Base-by-base conservation (phyloP, 106 monocot genomes). In the Platanthera guangdongensis region DNA sequence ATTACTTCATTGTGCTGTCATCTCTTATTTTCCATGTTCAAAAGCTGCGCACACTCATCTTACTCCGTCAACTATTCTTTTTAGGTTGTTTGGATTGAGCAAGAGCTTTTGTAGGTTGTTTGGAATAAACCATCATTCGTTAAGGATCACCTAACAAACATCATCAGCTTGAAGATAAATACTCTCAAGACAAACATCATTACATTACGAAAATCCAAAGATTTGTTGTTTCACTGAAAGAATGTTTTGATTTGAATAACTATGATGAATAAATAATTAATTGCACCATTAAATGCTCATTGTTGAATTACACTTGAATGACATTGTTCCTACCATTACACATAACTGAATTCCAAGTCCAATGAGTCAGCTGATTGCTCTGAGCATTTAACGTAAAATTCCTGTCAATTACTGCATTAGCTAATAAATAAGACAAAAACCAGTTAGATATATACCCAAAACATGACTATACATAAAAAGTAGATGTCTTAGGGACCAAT, bases 321-420 rank as follows among this genome's bases (percentile, higher is more conserved):
- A 96, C 96, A 74, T 89, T 88, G 30, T 83, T 74, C 77, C 88
- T 84, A 63, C 5, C 51, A 84, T 93, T 93, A 82, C 93, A 96
- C 16, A 93, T 89, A 79, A 96, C 81, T 54, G 78, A 86, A 78
- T 78, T 88, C 91, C 87, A 91, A 47, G 91, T 88, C 91, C 91
- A 91, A 54, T 91, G 82, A 52, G 54, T 3, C 57, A 91, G 85
- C 77, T 91, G 91, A 80, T 82, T 76, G 55, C 32, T 77, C 64
- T 69, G 30, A 57, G 88, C 91, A 78, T 88, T 88, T 55, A 91
- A 78, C 19, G 45, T 81, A 12, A 2, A 48, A 78, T 71, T 91
- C 85, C 88, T 78, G 18, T 85, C 84, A 84, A 75, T 50, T 32
- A 91, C 77, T 19, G 86, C 87, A 86, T 91, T 81, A 55, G 85